Evolutionary conservation across 23 red algal species (phyloP), one percentile per base, ranked within the genome.

Genomic region (Gracilaria domingensis): DNA sequence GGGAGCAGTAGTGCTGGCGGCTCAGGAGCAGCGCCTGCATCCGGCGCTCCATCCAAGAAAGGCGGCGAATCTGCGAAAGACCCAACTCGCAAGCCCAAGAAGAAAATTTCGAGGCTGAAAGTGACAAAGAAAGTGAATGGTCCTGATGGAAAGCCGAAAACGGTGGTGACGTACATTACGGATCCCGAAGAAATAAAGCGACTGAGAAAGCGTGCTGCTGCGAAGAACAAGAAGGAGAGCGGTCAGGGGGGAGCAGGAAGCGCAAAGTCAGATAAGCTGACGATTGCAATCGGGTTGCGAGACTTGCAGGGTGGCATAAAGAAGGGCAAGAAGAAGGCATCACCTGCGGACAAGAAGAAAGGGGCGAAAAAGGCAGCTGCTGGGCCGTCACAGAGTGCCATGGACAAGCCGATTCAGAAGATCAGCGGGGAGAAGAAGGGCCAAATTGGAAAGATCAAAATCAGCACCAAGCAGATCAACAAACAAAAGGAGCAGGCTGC

Each of bases 391-490:
- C 67, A n/a, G 50, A 44, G 21, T 74, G 5, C 11, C 16, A 57
- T 71, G 42, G 64, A 66, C 21, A 71, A 70, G 25, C 66, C 84
- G 24, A 71, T 59, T 20, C 66, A 70, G 49, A 71, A 74, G 36
- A 57, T 66, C 16, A 87, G 67, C 47, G 64, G 64, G 50, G 78
- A 74, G 62, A 75, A 72, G 39, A 85, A 84, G 35, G 83, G 83
- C 18, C 58, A 56, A 28, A 86, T 94, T 54, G 93, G 83, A 34
- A 95, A 96, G 82, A 92, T 96, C 67, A 91, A 85, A 58, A 96
- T 96, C 44, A 90, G 78, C 59, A 83, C 81, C 8, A 96, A 96
- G 81, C 73, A 87, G 66, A 38, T 96, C 24, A 69, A 56, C 55
- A 48, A 85, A 53, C 76, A 89, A 5, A 65, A 84, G 23, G 94